Conservation (phyloP, 2,329 filamentous ascomycete species). For the Verticillium alfalfae region DNA sequence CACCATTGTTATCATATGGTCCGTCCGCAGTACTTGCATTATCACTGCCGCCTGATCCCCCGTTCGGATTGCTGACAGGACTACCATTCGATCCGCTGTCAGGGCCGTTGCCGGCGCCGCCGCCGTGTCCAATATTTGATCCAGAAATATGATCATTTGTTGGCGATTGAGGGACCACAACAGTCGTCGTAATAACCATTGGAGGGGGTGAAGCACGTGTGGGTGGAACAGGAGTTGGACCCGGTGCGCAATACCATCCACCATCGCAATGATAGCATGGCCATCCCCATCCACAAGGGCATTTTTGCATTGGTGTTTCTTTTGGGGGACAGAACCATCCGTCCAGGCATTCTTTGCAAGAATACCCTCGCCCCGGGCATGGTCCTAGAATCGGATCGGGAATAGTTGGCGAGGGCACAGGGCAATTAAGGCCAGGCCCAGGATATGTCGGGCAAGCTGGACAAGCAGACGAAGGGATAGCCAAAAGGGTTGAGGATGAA, state of each 20-base stretch:
- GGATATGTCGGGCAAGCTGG: slow-evolving; percentile 14
- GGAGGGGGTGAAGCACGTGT: background rate
- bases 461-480: slow-evolving; percentile 4
- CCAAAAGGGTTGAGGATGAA: background rate
- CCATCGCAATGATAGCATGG: slow-evolving; percentile 22
- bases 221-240: background rate
- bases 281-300: slow-evolving; percentile 22
- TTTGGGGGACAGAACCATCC: slow-evolving; percentile 24
- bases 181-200: background rate
- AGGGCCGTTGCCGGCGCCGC: background rate
- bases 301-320: slow-evolving; percentile 21
- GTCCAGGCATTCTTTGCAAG: slow-evolving; percentile 20
- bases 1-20: background rate
- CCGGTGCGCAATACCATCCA: slow-evolving; percentile 20
- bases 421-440: slow-evolving; percentile 1
- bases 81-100: background rate
- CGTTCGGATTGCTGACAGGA: background rate
- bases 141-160: background rate
- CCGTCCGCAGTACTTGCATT: background rate
- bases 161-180: background rate
- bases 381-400: slow-evolving; percentile 5
- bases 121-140: background rate
- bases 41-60: background rate
- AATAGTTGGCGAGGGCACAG: background rate
- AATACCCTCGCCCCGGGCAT: slow-evolving; percentile 19